phyloP scores from a whole-genome alignment of 148 eudicot genomes.

The Fagopyrum esculentum region DNA sequence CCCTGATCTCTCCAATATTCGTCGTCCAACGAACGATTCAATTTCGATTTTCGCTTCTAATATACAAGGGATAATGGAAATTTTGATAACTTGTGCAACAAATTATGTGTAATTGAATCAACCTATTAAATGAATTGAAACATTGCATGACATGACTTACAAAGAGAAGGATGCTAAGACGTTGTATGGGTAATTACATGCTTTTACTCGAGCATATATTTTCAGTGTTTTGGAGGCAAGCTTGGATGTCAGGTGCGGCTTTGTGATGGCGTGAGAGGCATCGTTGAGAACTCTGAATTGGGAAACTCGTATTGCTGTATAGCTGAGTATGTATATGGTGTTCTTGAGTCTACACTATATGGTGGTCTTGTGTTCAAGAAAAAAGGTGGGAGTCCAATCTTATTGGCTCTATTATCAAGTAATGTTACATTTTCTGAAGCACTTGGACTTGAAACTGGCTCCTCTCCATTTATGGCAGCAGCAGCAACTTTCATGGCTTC shows the following conservation, averaged over 20 bases:
- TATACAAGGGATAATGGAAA: neutral
- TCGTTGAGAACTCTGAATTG: constrained; percentile 86
- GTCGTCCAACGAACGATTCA: neutral
- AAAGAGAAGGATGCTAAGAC: neutral
- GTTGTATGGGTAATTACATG: constrained; percentile 30
- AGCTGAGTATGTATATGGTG: constrained; percentile 25
- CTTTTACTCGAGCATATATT: constrained; percentile 3
- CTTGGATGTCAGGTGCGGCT: constrained; percentile 36
- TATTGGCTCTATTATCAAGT: constrained; percentile 27
- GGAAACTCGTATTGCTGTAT: constrained; percentile 39
- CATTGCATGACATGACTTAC: neutral
- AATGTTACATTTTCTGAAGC: constrained; percentile 17
- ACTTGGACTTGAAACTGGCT: constrained; percentile 24
- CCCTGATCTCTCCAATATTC: neutral
- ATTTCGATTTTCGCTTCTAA: neutral
- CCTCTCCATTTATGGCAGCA: constrained; percentile 22
- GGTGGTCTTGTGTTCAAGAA: constrained; percentile 34
- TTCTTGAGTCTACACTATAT: constrained; percentile 23
- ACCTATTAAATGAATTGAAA: constrained; percentile 29
- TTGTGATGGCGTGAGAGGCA: constrained; percentile 75
- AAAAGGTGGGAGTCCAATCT: constrained; percentile 24
- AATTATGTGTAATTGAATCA: constrained; percentile 20
- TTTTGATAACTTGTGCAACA: constrained; percentile 7
- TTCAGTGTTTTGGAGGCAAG: constrained; percentile 35
- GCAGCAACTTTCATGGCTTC: constrained; percentile 43